Conservation (phyloP, 306 rosid genomes). For the Cucurbita pepo region DNA sequence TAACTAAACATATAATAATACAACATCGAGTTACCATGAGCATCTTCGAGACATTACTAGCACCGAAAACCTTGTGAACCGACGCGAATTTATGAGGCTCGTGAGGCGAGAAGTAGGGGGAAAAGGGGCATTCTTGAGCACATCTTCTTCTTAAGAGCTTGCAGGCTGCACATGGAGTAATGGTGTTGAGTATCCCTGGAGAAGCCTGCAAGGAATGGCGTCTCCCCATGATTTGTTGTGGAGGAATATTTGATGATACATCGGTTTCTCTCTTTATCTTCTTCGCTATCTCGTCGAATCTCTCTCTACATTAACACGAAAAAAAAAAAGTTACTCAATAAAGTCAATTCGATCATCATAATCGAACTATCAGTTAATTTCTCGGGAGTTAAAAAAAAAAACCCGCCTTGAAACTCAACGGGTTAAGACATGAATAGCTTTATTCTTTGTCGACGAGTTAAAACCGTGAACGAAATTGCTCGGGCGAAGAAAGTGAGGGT, state of each 20-base stretch:
- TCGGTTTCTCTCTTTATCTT: constrained; percentile 2
- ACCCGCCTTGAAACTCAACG: too few relatives aligned
- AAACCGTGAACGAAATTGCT: background rate
- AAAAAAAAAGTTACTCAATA: too few relatives aligned
- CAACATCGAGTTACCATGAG: constrained; percentile 17
- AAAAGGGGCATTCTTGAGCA: constrained; percentile 85
- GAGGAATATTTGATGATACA: background rate
- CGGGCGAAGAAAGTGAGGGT: background rate
- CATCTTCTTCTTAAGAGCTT: constrained; percentile 89
- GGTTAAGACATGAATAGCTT: background rate
- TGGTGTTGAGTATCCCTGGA: constrained; percentile 31
- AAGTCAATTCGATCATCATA: too few relatives aligned
- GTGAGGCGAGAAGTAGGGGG: constrained; percentile 84
- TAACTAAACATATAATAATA: background rate
- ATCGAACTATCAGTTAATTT: background rate
- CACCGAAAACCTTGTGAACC: constrained; percentile 87
- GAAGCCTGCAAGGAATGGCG: background rate
- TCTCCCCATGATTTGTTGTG: background rate
- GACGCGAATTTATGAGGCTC: constrained; percentile 85
- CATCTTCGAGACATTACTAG: constrained; percentile 93
- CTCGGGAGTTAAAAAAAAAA: background rate
- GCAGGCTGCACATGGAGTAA: constrained; percentile 94
- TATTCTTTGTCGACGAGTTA: background rate
- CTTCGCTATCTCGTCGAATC: constrained; percentile 1
- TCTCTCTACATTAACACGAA: background rate